Evolutionary conservation across 805 yeast species (phyloP).

Genomic region (Starmerella etchellsii): DNA sequence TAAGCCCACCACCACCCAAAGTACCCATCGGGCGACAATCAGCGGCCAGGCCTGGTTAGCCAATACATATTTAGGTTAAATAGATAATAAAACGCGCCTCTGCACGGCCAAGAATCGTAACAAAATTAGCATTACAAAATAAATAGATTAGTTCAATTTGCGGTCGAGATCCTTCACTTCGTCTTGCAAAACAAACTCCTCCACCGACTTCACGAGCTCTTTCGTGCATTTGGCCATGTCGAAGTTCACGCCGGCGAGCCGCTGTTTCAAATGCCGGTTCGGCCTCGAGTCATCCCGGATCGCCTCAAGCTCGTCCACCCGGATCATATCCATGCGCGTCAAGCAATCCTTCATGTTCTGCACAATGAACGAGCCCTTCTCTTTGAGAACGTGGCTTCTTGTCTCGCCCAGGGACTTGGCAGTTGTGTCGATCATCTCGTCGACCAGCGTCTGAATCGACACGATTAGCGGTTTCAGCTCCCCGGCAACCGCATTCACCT

Average conservation of each 20-base stretch:
- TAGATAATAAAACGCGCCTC: too few species aligned
- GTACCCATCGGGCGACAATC: too few species aligned
- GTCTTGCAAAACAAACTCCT: conserved; percentile 79
- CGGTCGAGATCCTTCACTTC: conserved; percentile 75
- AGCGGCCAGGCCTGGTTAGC: too few species aligned
- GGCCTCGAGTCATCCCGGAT: conserved; percentile 42
- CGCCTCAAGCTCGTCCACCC: conserved; percentile 30
- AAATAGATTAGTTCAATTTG: conserved; percentile 20
- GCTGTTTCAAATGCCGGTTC: conserved; percentile 69
- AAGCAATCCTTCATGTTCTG: conserved; percentile 75
- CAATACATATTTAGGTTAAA: too few species aligned
- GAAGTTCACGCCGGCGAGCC: conserved; percentile 90
- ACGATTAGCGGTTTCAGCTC: conserved; percentile 57
- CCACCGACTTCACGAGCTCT: conserved; percentile 89
- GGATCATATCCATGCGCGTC: conserved; percentile 64
- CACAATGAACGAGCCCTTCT: conserved; percentile 85
- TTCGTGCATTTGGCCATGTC: conserved; percentile 94
- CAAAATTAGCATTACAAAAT: too few species aligned
- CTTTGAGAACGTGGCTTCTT: conserved; percentile 69
- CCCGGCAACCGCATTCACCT: conserved; percentile 52
- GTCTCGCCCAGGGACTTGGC: conserved; percentile 79
- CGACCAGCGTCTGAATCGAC: conserved; percentile 66
- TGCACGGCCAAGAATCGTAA: too few species aligned
- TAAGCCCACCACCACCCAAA: too few species aligned
- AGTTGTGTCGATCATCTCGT: conserved; percentile 83